Base-by-base conservation (phyloP, 257 asterid genomes). In the Nicotiana paniculata region DNA sequence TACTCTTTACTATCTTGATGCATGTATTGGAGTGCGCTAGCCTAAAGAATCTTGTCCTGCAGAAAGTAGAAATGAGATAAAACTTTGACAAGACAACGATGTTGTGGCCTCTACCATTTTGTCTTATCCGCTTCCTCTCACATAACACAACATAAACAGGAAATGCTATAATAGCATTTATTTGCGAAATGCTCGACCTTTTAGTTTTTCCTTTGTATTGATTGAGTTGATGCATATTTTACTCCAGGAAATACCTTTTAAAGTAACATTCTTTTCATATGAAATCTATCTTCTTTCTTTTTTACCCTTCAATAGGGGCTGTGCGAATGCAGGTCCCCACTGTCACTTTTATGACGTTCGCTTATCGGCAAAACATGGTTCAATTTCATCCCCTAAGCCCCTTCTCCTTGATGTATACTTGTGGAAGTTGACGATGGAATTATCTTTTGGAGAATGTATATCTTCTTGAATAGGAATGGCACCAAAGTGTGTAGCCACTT, bases 381-480 rank as follows among this genome's bases (percentile, higher is more conserved):
- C 76, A 67, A 9, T 51, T 51, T 51, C 57, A 55, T 55, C 61
- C 61, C 2, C 59, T 54, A 15, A 13, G 59, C 59, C n/a, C 59
- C 59, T 16, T 2, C 61, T 55, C 6, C 61, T 54, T 55, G 59
- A 54, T 54, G 59, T 43, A 54, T 39, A 12, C 21, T 70, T 70
- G 61, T 72, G 79, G 79, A 74, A 24, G 79, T 74, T 74, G 78
- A 72, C 59, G 79, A 59, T 24, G 24, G 69, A 65, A 81, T 67
- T 62, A 64, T 33, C 87, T 70, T 83, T 84, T 70, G 30, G 64
- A 12, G 10, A 85, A 81, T 70, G 81, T 53, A 33, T 81, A 83
- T 87, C 88, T 46, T 80, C 89, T 76, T 85, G 82, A 87, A 88
- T 86, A 81, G 92, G 92, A 89, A 86, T 81, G 85, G 93, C 95